Evolutionary conservation across 495 filamentous ascomycete genomes (phyloP), one percentile per base, ranked within the genome.

Genomic region (Xylaria nigripes): DNA sequence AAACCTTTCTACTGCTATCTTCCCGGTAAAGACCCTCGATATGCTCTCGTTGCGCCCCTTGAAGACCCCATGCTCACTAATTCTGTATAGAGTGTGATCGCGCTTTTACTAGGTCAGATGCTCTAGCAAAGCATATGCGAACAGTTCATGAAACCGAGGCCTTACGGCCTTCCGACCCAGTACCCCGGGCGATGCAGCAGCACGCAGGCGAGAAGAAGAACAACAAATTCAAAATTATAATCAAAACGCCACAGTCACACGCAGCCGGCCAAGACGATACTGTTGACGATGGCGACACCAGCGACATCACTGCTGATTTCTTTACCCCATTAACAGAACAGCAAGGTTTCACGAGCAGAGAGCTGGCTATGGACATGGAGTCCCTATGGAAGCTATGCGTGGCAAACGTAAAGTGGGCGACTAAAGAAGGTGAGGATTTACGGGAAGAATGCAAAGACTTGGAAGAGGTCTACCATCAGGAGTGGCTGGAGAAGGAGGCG

Each of bases 81-180:
- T 54, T 29, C 42, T 49, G 57, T 41, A 60, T 55, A 95, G 93
- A 98, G 80, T 98, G 93, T 70, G 94, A 98, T 65, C 88, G 92
- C 62, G 89, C 90, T 50, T 98, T 98, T 64, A 98, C 93, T 8
- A 84, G 93, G 52, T 97, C 93, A 25, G 93, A 98, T 66, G 93
- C 93, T 19, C 82, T 98, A 0, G 90, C 93, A 6, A 98, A 98
- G 67, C 93, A 98, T 68, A 96, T 96, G 89, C 86, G 93, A 66
- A 97, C 93, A 27, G 93, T 98, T 25, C 93, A 98, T 71, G 94
- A 98, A 70, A 96, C 90, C 34, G 94, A 97, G 69, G 86, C 89
- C 5, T 76, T 95, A 4, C 86, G 90, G 6, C 88, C 88, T 6
- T 86, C 85, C n/a, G 90, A 94, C 63, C 85, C 89, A 4, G 86